Base-by-base conservation (phyloP, 2,329 filamentous ascomycete species). In the Hymenoscyphus repandus region DNA sequence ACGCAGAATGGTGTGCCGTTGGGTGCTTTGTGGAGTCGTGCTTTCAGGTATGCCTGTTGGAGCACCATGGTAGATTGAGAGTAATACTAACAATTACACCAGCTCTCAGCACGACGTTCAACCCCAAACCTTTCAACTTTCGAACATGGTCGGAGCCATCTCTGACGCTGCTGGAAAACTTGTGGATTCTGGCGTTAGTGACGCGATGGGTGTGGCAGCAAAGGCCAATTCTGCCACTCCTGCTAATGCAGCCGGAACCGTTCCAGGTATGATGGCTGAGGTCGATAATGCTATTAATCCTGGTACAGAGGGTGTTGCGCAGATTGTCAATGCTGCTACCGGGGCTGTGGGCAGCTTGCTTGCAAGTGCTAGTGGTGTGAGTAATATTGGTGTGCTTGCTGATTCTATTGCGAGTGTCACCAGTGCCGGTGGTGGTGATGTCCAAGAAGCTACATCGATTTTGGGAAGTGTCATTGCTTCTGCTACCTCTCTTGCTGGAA, bases 101-200 rank as follows among this genome's bases (percentile, higher is more conserved):
- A 45, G 33, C 13, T 44, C 47, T 27, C 20, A 27, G n/a, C 6
- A 44, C 20, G 22, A 9, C 30, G 7, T 44, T 39, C 18, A 37
- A 45, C n/a, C 30, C n/a, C 43, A 18, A 41, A 27, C 31, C 33
- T 53, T 52, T 10, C 45, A 39, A 2, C 18, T 44, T 1, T 46
- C 33, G 13, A 34, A 33, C 17, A 44, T 57, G 7, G 38, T 59
- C 3, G 52, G 54, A 15, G 56, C 52, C 7, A 48, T 57, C 11
- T 43, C 40, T 22, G 53, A 54, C 27, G 53, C 58, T 40, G 58
- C 58, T n/a, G 51, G 50, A n/a, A 53, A 52, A 10, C 45, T 60
- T n/a, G 34, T 55, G 2, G 52, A 52, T 33, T 50, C 36, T 38
- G 56, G 51, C 6, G 27, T 45, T 5, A 47, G 45, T 1, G 33